phyloP scores from a whole-genome alignment of 1,284 basidiomycete species.

The Apiotrichum siamense region DNA sequence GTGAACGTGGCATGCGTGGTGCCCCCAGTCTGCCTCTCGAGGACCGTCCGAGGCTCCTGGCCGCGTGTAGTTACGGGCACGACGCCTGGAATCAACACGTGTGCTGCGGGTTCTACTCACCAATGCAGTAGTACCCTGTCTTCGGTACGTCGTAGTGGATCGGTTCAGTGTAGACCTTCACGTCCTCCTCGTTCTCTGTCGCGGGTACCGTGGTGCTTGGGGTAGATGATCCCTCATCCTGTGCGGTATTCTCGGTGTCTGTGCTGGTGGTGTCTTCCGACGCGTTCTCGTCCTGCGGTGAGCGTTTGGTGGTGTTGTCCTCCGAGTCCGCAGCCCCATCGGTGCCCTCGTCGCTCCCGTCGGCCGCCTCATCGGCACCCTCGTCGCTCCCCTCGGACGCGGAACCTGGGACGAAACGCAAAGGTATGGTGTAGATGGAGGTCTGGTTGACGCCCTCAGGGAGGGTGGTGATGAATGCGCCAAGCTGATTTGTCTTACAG shows the following conservation, averaged over 20 bases:
- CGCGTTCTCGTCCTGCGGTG: background rate
- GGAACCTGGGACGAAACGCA: conserved; percentile 27
- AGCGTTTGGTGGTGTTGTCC: background rate
- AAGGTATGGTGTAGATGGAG: conserved; percentile 48
- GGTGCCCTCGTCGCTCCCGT: background rate
- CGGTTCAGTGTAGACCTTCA: conserved; percentile 32
- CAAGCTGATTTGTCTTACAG: conserved; percentile 65
- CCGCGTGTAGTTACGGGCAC: conserved; percentile 68
- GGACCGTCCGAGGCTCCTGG: background rate
- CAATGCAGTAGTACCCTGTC: conserved; percentile 93
- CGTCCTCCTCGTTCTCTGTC: conserved; percentile 2
- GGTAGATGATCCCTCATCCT: too few relatives aligned
- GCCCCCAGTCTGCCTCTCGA: conserved; percentile 16
- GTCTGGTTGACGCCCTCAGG: conserved; percentile 62
- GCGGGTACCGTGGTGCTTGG: background rate
- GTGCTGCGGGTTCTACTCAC: conserved; percentile 44
- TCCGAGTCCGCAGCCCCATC: background rate
- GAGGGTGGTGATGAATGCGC: conserved; percentile 74
- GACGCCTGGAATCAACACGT: conserved; percentile 55
- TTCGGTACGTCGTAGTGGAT: conserved; percentile 72
- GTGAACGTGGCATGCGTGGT: conserved; percentile 65
- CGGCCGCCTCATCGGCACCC: background rate
- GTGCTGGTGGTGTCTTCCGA: conserved; percentile 6
- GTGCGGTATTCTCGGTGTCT: too few relatives aligned
- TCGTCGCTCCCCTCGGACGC: background rate